phyloP scores from a whole-genome alignment of 1,139 yeast species.

The Yueomyces sp. region DNA sequence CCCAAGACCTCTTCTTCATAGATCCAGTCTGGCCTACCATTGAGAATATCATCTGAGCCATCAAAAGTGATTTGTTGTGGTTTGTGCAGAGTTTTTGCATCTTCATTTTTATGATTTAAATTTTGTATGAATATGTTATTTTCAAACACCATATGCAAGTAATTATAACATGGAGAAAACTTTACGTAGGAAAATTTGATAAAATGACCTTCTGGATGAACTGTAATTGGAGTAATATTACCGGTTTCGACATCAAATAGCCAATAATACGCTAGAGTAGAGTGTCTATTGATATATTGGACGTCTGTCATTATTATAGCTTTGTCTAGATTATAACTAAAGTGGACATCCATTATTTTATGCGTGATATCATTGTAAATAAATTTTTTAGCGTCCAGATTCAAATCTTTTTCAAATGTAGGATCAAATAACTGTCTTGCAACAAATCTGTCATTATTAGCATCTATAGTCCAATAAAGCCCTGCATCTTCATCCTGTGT shows the following conservation, averaged over 20 bases:
- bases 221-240: slow-evolving; percentile 31
- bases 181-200: slow-evolving; percentile 36
- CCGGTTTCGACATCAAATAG: slow-evolving; percentile 33
- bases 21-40: slow-evolving; percentile 94
- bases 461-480: slow-evolving; percentile 16
- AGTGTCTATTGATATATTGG: slow-evolving; percentile 61
- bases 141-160: slow-evolving; percentile 54
- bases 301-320: slow-evolving; percentile 22
- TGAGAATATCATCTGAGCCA: slow-evolving; percentile 56
- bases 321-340: slow-evolving; percentile 19
- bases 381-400: slow-evolving; percentile 16
- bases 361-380: slow-evolving; percentile 13
- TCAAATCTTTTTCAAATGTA: slow-evolving; percentile 8
- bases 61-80: slow-evolving; percentile 47
- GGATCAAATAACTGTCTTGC: slow-evolving; percentile 18
- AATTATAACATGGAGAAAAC: slow-evolving; percentile 65
- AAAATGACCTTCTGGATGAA: slow-evolving; percentile 15
- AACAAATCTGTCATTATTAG: slow-evolving; percentile 12
- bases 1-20: slow-evolving; percentile 85
- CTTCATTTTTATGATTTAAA: slow-evolving; percentile 46
- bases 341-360: slow-evolving; percentile 12
- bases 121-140: slow-evolving; percentile 49
- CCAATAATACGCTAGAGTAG: slow-evolving; percentile 59
- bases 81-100: slow-evolving; percentile 25
- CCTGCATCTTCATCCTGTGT: slow-evolving; percentile 26